phyloP scores from a whole-genome alignment of 805 yeast species.

The Torulaspora maleeae region DNA sequence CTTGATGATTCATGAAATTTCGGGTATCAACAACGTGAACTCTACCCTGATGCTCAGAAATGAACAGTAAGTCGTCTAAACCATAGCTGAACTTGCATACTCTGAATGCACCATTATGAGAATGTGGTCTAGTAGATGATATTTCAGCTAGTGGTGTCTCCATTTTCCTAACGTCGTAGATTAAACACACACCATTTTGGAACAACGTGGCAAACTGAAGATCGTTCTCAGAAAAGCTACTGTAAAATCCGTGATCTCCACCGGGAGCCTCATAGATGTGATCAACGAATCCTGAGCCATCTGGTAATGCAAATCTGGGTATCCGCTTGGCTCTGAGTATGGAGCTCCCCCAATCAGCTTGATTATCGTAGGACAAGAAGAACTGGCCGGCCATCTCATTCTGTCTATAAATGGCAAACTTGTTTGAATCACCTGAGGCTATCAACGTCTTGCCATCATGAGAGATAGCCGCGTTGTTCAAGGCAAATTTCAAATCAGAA shows the following conservation, averaged over 20 bases:
- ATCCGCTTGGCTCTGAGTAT: constrained; percentile 28
- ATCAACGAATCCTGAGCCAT: constrained; percentile 28
- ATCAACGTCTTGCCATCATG: constrained; percentile 56
- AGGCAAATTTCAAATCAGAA: constrained; percentile 55
- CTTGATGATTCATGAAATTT: constrained; percentile 68
- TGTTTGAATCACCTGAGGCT: constrained; percentile 74
- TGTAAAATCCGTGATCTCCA: constrained; percentile 80
- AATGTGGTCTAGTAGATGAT: constrained; percentile 54
- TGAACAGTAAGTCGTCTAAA: constrained; percentile 67
- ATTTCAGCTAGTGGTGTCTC: constrained; percentile 49
- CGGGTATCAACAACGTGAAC: constrained; percentile 82
- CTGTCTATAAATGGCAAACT: constrained; percentile 50
- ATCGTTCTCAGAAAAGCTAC: constrained; percentile 74
- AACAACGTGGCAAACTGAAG: constrained; percentile 70
- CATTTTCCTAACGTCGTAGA: constrained; percentile 71
- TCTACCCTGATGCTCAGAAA: constrained; percentile 82
- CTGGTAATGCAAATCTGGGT: constrained; percentile 32
- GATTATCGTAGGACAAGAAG: constrained; percentile 27
- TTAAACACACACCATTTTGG: constrained; percentile 75
- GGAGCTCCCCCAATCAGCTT: constrained; percentile 33
- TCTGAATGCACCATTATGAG: constrained; percentile 61
- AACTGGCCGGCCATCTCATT: constrained; percentile 32
- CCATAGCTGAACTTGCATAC: constrained; percentile 59
- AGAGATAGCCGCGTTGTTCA: constrained; percentile 69
- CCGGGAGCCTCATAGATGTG: constrained; percentile 46